Evolutionary conservation across 495 filamentous ascomycete genomes (phyloP), one percentile per base, ranked within the genome.

Genomic region (Entonaema liquescens): DNA sequence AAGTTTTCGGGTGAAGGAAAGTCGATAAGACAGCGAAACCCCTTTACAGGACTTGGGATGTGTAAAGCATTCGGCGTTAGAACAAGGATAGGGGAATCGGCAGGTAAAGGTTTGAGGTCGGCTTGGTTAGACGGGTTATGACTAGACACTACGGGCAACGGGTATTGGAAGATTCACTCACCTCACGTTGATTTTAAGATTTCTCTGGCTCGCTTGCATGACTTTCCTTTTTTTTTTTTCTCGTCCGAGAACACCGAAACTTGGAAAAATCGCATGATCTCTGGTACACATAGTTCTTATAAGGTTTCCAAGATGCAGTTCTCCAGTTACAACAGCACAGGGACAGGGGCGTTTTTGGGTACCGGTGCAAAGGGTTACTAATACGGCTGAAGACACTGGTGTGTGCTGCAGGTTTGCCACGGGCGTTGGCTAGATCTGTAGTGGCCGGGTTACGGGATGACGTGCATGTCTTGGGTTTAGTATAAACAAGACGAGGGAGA

Each of bases 1-100:
- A 94, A 83, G 76, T 94, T 44, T 98, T 98, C 85, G 92, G 93
- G 29, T 91, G 83, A 71, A 52, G 49, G 36, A 28, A 40, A 67
- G 28, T 44, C 19, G 56, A 54, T 54, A 71, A 72, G 57, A 65
- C 19, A 55, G 44, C 52, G 52, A 62, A 38, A 28, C 35, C 19
- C 50, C 47, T 52, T 54, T 56, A 38, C 65, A 12, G 61, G 42
- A 59, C 31, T 29, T 31, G 15, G 49, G 71, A 59, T 38, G 42
- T 28, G 57, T 38, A 53, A 57, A 25, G 56, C 33, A 66, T 66
- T 66, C 44, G 70, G 70, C 70, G 70, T 73, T 73, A 60, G 11
- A 35, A 55, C 35, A 44, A 59, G 33, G 15, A 33, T 29, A 21
- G 40, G 57, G 56, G 8, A 31, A 53, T 64, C 36, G 38, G 7